These are phyloP conservation scores for Ceratocystis huliohia DNA, from an alignment of 2,329 filamentous ascomycete genomes.

Conservation along the genomic window DNA sequence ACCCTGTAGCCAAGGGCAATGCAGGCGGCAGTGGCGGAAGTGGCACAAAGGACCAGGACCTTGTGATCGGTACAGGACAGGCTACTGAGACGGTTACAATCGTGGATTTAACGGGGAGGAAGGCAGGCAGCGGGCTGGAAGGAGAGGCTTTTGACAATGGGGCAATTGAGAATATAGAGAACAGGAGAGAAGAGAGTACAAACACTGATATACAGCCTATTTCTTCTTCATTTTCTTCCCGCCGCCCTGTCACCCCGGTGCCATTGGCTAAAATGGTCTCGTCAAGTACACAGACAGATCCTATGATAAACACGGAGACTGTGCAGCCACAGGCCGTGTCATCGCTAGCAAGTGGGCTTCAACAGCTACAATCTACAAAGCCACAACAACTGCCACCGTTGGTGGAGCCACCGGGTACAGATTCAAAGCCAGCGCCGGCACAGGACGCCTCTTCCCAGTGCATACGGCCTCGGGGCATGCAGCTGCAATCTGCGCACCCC, in stretches of 20 bases:
- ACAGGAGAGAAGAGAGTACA: not conserved
- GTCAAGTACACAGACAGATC: constrained; percentile 5
- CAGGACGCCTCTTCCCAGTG: too few species aligned
- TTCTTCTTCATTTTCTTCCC: not conserved
- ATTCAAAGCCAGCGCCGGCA: too few species aligned
- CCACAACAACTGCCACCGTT: not conserved
- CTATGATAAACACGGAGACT: not conserved
- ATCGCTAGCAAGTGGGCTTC: not conserved
- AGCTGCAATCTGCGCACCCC: not conserved
- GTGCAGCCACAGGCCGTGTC: not conserved
- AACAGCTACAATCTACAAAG: not conserved
- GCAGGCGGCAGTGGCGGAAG: not conserved
- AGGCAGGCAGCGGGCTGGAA: not conserved
- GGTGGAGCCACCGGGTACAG: too few species aligned
- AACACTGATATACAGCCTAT: not conserved
- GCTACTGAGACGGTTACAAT: not conserved
- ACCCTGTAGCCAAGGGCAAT: constrained; percentile 13
- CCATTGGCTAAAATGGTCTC: not conserved
- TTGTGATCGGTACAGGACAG: not conserved
- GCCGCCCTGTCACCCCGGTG: not conserved
- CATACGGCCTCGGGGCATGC: too few species aligned
- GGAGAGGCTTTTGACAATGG: not conserved
- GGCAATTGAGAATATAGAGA: not conserved
- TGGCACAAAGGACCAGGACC: not conserved
- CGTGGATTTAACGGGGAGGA: constrained; percentile 1